A percentile compares a stretch with the other conserved stretches of the same genome.
Conservation (phyloP, 768 basidiomycete species). For the Auricularia sp. region DNA sequence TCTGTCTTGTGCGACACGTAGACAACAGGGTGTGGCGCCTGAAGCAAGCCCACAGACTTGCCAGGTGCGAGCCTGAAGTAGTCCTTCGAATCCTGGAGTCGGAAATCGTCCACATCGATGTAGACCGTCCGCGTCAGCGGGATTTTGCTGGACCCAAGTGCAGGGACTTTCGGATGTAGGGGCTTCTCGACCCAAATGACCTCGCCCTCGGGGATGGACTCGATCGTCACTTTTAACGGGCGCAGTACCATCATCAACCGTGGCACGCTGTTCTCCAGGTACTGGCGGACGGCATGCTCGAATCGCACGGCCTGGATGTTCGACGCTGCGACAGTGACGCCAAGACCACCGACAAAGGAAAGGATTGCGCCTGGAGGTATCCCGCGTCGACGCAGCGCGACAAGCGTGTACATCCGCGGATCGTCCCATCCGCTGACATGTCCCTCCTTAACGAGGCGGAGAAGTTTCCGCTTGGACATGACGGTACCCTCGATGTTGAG, state of each 20-base stretch:
- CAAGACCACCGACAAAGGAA: conserved; percentile 87
- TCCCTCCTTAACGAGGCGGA: conserved; percentile 72
- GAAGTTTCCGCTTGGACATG: conserved; percentile 93
- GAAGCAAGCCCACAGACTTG: conserved; percentile 94
- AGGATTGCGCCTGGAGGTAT: conserved; percentile 94
- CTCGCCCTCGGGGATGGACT: conserved; percentile 84
- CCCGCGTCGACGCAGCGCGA: conserved; percentile 88
- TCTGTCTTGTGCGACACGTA: conserved; percentile 84
- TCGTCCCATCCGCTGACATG: conserved; percentile 95
- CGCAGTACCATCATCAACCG: conserved; percentile 84
- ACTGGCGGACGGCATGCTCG: conserved; percentile 79
- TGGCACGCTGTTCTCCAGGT: conserved; percentile 80
- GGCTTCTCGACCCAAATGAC: conserved; percentile 78
- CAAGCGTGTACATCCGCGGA: conserved; percentile 92
- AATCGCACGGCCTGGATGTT: conserved; percentile 85
- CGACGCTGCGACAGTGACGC: conserved; percentile 76
- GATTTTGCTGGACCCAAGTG: conserved; percentile 69
- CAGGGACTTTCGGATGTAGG: conserved; percentile 86
- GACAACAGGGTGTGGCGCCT: conserved; percentile 84
- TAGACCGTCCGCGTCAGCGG: conserved; percentile 85
- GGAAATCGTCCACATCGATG: conserved; percentile 91
- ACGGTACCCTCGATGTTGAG: conserved; percentile 89
- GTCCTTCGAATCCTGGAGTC: conserved; percentile 81
- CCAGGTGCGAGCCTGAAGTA: conserved; percentile 98
- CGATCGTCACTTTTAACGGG: conserved; percentile 84